Base-by-base conservation (phyloP, 1,284 basidiomycete genomes). In the Thelephora terrestris region DNA sequence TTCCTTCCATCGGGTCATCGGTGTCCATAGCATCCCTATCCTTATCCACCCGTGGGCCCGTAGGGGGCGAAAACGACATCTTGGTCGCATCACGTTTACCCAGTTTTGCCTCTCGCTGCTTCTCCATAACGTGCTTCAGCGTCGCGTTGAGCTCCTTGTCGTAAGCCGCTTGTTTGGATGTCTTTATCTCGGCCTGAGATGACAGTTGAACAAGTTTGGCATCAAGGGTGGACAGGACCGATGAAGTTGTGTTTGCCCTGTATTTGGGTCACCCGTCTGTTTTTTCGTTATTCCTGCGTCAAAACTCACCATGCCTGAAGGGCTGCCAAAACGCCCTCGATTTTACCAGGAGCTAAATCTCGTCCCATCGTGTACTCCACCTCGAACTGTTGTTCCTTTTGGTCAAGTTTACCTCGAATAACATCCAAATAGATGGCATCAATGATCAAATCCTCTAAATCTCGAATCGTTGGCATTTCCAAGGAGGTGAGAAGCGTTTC, bases 401-500 rank as follows among this genome's bases (percentile, higher is more conserved):
- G 93, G 64, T 97, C 90, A 45, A 99, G 81, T 58, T 90, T 92
- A 10, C 91, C 94, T 40, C 80, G 78, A 36, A 98, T 74, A 43
- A 97, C 71, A 57, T 89, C 86, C 35, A 89, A 79, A 64, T 97
- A 98, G 61, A 97, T 91, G 7, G 85, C 83, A 58, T 97, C 93
- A 63, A 99, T 97, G 63, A 97, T 87, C 53, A 96, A 76, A 64
- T 97, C 93, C 63, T 98, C 95, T 4, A 98, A 78, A 53, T 89
- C 86, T 45, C 91, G 81, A 47, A 91, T 79, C 1, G 76, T 81
- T 2, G 77, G 71, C 61, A 92, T 75, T 43, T 88, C 75, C 17
- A 97, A 76, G 2, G 74, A 70, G 46, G 73, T 60, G 12, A 87
- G 74, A 1, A 93, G 73, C 39, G 74, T 67, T 10, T 75, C 61